A percentile compares a stretch with the other conserved stretches of the same genome.
Evolutionary conservation across 768 basidiomycete species (phyloP).

Genomic region (Rhodotorula babjevae): DNA sequence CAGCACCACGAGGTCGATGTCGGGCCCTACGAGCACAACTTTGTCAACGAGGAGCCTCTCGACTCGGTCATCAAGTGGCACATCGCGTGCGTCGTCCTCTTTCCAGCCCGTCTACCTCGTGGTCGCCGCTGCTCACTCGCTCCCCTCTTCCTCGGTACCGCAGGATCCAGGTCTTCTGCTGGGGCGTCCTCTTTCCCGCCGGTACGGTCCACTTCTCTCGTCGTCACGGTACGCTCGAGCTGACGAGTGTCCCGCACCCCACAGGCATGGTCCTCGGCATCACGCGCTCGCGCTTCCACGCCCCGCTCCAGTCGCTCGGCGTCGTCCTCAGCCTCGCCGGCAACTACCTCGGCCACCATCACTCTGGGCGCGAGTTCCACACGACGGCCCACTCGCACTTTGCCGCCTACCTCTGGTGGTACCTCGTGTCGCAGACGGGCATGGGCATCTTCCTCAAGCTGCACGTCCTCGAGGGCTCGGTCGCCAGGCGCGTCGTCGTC

Average conservation of each 20-base stretch:
- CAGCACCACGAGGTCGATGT: slow-evolving; percentile 29
- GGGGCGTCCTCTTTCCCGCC: slow-evolving; percentile 81
- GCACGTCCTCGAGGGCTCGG: slow-evolving; percentile 72
- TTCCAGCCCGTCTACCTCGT: not conserved
- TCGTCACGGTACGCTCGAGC: no score
- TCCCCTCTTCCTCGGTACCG: not conserved
- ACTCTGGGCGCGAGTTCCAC: slow-evolving; percentile 71
- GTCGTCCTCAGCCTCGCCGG: slow-evolving; percentile 53
- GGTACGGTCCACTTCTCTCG: slow-evolving; percentile 45
- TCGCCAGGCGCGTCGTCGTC: slow-evolving; percentile 65
- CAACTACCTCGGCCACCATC: slow-evolving; percentile 78
- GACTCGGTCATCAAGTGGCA: slow-evolving; percentile 79
- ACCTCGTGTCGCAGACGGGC: slow-evolving; percentile 59
- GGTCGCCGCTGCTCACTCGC: not conserved
- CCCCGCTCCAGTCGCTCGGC: slow-evolving; percentile 75
- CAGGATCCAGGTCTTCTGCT: slow-evolving; percentile 64
- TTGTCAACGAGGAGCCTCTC: slow-evolving; percentile 52
- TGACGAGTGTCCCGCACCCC: not conserved
- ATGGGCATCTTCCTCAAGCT: slow-evolving; percentile 87
- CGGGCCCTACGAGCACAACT: slow-evolving; percentile 31
- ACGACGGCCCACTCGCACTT: slow-evolving; percentile 67
- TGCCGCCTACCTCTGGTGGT: slow-evolving; percentile 54
- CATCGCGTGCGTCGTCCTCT: slow-evolving; percentile 50
- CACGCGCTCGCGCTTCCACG: slow-evolving; percentile 72
- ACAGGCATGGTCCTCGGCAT: slow-evolving; percentile 50